A percentile compares a stretch with the other conserved stretches of the same genome.
Evolutionary conservation across 2,329 filamentous ascomycete species (phyloP).

Genomic region (Colletotrichum viniferum): DNA sequence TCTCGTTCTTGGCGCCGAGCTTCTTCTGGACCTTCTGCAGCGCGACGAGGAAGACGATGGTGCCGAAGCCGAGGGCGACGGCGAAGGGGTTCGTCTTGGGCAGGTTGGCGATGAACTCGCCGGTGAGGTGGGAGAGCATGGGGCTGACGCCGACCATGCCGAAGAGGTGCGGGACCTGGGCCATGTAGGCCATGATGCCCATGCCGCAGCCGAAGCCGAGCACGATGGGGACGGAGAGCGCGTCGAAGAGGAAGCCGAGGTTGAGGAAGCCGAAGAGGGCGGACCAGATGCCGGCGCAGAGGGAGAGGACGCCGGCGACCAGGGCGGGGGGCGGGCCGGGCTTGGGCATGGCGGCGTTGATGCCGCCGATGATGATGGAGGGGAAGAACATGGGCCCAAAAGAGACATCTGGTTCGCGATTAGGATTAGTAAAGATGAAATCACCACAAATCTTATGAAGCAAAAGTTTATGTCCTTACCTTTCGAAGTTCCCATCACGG

Average conservation of each 20-base stretch:
- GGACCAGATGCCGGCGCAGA: background rate
- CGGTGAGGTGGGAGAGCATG: background rate
- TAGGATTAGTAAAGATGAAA: rapidly evolving
- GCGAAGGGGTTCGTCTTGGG: background rate
- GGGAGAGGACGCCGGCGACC: background rate
- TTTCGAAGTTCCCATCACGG: background rate
- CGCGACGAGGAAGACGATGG: background rate
- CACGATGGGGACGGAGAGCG: background rate
- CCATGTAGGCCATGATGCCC: background rate
- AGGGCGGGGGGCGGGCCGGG: background rate
- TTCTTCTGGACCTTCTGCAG: background rate
- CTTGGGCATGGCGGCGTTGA: background rate
- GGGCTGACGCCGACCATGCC: background rate
- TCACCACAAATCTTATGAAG: background rate
- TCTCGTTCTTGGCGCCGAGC: background rate
- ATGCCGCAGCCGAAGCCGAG: background rate
- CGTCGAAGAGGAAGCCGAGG: background rate
- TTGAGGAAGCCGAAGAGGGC: background rate
- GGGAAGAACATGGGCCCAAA: background rate
- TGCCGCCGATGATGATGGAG: background rate
- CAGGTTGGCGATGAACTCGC: background rate
- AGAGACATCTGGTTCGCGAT: background rate
- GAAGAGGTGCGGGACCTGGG: background rate
- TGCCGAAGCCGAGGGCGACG: background rate
- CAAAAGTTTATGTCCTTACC: background rate